Percentiles rank a stretch among this genome's conserved stretches.
These are phyloP conservation scores for Stenocarpella maydis DNA, from an alignment of 2,329 filamentous ascomycete genomes.

Conservation along the genomic window DNA sequence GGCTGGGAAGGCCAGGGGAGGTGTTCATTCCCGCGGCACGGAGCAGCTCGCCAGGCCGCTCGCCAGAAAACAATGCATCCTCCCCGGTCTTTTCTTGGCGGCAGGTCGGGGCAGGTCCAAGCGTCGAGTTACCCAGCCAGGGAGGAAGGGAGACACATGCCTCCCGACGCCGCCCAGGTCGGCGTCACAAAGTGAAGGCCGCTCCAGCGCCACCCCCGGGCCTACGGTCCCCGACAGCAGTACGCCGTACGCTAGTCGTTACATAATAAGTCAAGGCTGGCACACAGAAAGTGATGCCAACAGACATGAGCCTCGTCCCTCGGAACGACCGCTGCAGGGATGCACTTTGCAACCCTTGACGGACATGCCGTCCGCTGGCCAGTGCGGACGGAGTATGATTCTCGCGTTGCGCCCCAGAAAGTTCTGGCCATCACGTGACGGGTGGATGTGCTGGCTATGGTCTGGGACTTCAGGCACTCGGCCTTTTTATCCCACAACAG, in stretches of 20 bases:
- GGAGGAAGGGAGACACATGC: too few relatives aligned
- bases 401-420: too few relatives aligned
- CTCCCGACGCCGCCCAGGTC: too few relatives aligned
- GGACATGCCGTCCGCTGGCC: too few relatives aligned
- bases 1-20: not conserved
- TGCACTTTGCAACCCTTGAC: not conserved
- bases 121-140: too few relatives aligned
- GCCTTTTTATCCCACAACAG: not conserved
- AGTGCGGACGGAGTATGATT: too few relatives aligned
- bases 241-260: too few relatives aligned
- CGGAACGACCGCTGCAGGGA: not conserved
- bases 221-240: not conserved
- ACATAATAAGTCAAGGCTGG: too few relatives aligned
- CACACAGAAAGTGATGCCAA: too few relatives aligned
- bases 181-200: not conserved
- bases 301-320: not conserved
- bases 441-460: not conserved
- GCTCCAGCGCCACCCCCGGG: too few relatives aligned
- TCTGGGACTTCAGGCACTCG: not conserved
- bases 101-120: not conserved
- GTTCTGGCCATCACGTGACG: too few relatives aligned
- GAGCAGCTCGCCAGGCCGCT: not conserved
- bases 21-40: not conserved
- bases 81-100: slow-evolving; percentile 1
- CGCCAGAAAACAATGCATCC: not conserved